Percentiles rank a stretch among this genome's conserved stretches.
Evolutionary conservation across 2,329 filamentous ascomycete genomes (phyloP).

Genomic region (Fusarium floridanum): DNA sequence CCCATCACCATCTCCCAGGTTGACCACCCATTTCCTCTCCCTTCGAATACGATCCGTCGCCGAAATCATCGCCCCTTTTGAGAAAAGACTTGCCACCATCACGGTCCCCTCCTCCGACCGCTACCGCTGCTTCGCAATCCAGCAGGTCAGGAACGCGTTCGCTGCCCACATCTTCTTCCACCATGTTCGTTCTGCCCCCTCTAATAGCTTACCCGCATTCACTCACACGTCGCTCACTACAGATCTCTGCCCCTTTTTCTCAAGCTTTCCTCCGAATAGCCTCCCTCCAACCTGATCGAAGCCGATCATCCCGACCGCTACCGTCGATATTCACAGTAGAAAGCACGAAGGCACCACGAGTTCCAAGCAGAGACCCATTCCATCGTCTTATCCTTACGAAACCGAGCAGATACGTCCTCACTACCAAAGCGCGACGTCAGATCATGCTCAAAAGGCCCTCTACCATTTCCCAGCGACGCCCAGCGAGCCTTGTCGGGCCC

Average conservation of each 20-base stretch:
- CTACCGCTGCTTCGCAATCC: not conserved
- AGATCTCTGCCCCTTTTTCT: not conserved
- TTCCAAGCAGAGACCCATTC: not conserved
- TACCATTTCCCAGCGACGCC: not conserved
- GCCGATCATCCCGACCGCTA: not conserved
- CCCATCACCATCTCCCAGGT: not conserved
- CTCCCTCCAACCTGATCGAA: not conserved
- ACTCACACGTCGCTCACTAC: not conserved
- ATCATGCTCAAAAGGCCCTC: not conserved
- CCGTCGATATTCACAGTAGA: not conserved
- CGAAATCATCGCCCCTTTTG: not conserved
- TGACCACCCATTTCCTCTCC: no score
- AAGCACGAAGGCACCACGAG: not conserved
- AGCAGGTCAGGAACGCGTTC: not conserved
- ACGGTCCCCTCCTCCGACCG: not conserved
- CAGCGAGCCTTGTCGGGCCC: not conserved
- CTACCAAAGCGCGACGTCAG: not conserved
- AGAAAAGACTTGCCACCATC: no score
- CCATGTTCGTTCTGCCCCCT: not conserved
- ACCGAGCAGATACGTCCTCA: not conserved
- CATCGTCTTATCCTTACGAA: not conserved
- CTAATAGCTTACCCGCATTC: not conserved
- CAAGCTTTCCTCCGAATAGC: not conserved
- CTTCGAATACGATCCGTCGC: not conserved
- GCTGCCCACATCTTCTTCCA: not conserved